Conservation (phyloP, 1,284 basidiomycete species). For the Trichosporon coremiiforme region DNA sequence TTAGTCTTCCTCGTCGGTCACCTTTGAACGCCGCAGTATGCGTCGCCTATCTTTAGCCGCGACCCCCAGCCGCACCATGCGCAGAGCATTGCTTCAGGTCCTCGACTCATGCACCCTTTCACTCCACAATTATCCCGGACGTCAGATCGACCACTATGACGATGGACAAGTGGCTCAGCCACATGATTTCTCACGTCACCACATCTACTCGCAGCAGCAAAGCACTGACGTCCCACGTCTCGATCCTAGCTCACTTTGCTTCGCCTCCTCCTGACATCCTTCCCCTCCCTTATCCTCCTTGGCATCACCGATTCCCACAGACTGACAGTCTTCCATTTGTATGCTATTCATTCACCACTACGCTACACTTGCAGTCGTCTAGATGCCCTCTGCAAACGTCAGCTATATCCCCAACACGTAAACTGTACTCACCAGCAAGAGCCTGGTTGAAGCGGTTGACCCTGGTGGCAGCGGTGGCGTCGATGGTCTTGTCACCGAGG, state of each 20-base stretch:
- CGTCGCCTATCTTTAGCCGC: too few species aligned
- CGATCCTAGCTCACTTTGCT: too few species aligned
- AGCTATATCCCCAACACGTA: background rate
- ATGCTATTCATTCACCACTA: slow-evolving; percentile 35
- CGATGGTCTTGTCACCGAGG: slow-evolving; percentile 95
- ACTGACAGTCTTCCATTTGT: slow-evolving; percentile 9
- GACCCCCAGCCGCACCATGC: background rate
- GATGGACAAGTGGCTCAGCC: too few species aligned
- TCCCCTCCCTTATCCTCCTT: background rate
- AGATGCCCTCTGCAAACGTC: slow-evolving; percentile 42
- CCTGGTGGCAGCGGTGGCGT: slow-evolving; percentile 87
- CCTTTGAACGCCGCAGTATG: background rate
- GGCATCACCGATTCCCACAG: background rate
- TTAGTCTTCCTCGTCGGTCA: background rate
- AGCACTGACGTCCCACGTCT: background rate
- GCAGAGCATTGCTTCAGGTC: background rate
- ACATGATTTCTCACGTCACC: too few species aligned
- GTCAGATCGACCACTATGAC: background rate
- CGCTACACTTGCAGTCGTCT: slow-evolving; percentile 33
- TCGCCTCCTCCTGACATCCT: background rate
- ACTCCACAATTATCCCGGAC: background rate
- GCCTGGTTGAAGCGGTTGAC: slow-evolving; percentile 93
- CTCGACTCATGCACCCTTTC: background rate
- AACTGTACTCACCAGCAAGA: slow-evolving; percentile 65
- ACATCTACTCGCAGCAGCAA: too few species aligned